Base-by-base conservation (phyloP, 2,329 filamentous ascomycete species). In the Aspergillus caelatus region DNA sequence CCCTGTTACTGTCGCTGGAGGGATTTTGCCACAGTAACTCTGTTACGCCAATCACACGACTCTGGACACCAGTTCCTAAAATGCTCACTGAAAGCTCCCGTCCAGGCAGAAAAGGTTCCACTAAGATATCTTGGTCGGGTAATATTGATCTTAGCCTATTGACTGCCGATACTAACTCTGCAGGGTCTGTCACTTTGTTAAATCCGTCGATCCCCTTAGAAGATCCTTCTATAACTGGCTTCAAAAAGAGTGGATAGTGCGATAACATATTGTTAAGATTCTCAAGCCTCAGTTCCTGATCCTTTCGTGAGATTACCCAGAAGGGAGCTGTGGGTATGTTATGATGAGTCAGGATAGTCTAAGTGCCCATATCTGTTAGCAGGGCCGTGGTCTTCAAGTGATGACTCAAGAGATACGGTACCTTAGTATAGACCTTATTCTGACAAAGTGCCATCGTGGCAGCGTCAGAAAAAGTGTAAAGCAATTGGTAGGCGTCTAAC, bases 401-500 rank as follows among this genome's bases (percentile, higher is more conserved):
- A 39, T 19, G 36, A 9, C 16, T 2, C 16, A 19, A n/a, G 19
- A 19, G 36, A 39, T 19, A 19, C 36, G 36, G 6, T 39, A 39
- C 36, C 36, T 39, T 39, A 19, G 36, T 39, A 39, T 39, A 7
- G 36, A 19, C 36, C 48, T 72, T 68, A n/a, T 68, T 66, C 36
- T 64, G 57, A 57, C 62, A 70, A 39, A 70, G 28, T 19, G 65
- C 64, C 57, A 70, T 65, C 14, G 63, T 69, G 10, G 64, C 65
- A n/a, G 67, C 66, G 61, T 70, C 66, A 16, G 62, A 60, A 46
- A 66, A 70, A 11, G 65, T 68, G 57, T 61, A 70, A 5, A 66
- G 69, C 45, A 72, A 66, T 26, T 62, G 55, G 62, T 71, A 74
- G 6, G 69, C 69, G 30, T 72, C 70, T 23, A 71, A 57, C 5